Percentiles rank a stretch among this genome's conserved stretches.
phyloP scores from a whole-genome alignment of 345 rosid species.

The Euphorbia pulcherrima region DNA sequence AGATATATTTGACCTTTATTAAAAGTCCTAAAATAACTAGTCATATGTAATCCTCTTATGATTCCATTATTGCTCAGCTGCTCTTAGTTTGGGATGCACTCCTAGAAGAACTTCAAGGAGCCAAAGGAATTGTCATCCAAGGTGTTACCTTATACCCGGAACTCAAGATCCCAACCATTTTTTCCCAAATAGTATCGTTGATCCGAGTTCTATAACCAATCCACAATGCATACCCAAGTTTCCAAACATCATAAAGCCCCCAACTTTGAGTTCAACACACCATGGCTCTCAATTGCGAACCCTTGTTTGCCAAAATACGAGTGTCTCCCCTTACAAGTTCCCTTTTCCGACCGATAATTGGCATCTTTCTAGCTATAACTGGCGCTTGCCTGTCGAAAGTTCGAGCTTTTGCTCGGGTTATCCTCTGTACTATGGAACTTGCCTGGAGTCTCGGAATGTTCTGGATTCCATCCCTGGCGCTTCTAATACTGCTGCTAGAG shows the following conservation, averaged over 20 bases:
- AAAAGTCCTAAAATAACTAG: no score
- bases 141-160: slow-evolving; percentile 42
- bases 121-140: slow-evolving; percentile 44
- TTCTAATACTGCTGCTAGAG: slow-evolving; percentile 6
- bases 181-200: slow-evolving; percentile 10
- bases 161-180: slow-evolving; percentile 24
- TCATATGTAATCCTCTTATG: slow-evolving; percentile 1
- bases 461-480: slow-evolving; percentile 16
- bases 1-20: no score
- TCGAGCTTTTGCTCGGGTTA: slow-evolving; percentile 31
- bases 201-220: slow-evolving; percentile 18
- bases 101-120: slow-evolving; percentile 58
- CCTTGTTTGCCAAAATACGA: slow-evolving; percentile 8
- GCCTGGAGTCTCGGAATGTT: slow-evolving; percentile 21
- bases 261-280: slow-evolving; percentile 12
- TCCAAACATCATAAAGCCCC: slow-evolving; percentile 21
- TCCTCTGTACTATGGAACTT: slow-evolving; percentile 42
- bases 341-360: slow-evolving; percentile 20
- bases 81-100: slow-evolving; percentile 63
- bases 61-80: slow-evolving; percentile 43
- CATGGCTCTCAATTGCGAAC: slow-evolving; percentile 13
- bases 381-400: slow-evolving; percentile 16
- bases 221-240: slow-evolving; percentile 20
- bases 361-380: slow-evolving; percentile 13
- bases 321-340: slow-evolving; percentile 12